A percentile compares a stretch with the other conserved stretches of the same genome.
phyloP scores from a whole-genome alignment of 1,284 basidiomycete species.

The Puccinia horiana region DNA sequence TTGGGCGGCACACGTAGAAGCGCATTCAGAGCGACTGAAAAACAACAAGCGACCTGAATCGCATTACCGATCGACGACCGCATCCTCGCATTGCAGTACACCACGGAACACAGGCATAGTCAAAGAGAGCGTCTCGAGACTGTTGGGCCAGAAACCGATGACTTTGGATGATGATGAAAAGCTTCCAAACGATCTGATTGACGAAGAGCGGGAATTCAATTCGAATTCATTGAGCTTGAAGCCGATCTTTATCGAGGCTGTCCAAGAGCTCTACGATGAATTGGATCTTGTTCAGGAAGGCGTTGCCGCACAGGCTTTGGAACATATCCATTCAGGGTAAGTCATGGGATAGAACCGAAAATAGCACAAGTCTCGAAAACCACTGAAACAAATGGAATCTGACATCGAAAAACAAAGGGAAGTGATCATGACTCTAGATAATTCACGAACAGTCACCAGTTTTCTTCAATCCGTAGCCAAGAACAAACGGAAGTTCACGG shows the following conservation, averaged over 20 bases:
- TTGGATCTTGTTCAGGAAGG: conserved; percentile 37
- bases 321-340: conserved; percentile 49
- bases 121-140: conserved; percentile 32
- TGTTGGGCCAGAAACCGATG: conserved; percentile 38
- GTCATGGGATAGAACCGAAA: background rate
- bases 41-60: conserved; percentile 8
- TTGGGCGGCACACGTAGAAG: conserved; percentile 15
- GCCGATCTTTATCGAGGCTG: conserved; percentile 49
- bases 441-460: conserved; percentile 44
- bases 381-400: background rate
- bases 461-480: conserved; percentile 45
- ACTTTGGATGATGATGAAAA: conserved; percentile 27
- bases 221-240: conserved; percentile 26
- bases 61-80: conserved; percentile 6
- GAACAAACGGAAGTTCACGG: conserved; percentile 38
- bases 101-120: background rate
- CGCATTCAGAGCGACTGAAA: conserved; percentile 18
- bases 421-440: conserved; percentile 46
- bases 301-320: conserved; percentile 42
- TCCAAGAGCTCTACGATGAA: conserved; percentile 48
- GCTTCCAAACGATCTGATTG: background rate
- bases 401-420: conserved; percentile 23
- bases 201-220: conserved; percentile 39
- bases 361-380: background rate
- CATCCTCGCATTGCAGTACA: conserved; percentile 26